Evolutionary conservation across 176 grass and related monocot genomes (phyloP).

Genomic region (Rhynchospora tenuis): DNA sequence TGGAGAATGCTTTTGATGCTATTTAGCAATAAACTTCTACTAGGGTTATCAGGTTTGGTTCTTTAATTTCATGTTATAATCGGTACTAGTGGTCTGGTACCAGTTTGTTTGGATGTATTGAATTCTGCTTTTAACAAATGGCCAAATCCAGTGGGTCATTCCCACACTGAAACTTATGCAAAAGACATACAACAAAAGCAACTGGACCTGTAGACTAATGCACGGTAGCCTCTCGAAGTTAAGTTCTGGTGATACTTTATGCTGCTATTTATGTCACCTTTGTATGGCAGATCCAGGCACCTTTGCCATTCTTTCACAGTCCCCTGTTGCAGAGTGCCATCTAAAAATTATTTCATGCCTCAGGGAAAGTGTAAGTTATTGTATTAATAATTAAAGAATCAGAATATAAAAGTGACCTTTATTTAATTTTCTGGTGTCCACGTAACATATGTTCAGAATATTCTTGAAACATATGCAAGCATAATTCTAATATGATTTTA

Average conservation of each 20-base stretch:
- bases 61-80: no score
- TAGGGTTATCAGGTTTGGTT: no score
- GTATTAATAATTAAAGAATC: background rate
- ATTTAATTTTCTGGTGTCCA: no score
- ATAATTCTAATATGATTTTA: background rate
- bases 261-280: slow-evolving; percentile 6
- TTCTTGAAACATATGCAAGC: background rate
- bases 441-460: no score
- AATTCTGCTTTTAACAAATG: no score
- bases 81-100: no score
- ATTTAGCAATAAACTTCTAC: no score
- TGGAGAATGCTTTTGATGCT: no score
- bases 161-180: no score
- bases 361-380: background rate
- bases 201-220: slow-evolving; percentile 39
- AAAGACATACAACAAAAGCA: background rate
- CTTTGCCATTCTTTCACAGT: slow-evolving; percentile 34
- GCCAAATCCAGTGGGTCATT: no score
- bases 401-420: background rate
- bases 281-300: slow-evolving; percentile 38
- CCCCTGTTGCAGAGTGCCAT: slow-evolving; percentile 21
- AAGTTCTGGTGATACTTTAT: slow-evolving; percentile 42
- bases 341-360: background rate
- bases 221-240: slow-evolving; percentile 35
- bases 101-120: no score